Base-by-base conservation (phyloP, 1,284 basidiomycete species). In the Marasmius oreades region DNA sequence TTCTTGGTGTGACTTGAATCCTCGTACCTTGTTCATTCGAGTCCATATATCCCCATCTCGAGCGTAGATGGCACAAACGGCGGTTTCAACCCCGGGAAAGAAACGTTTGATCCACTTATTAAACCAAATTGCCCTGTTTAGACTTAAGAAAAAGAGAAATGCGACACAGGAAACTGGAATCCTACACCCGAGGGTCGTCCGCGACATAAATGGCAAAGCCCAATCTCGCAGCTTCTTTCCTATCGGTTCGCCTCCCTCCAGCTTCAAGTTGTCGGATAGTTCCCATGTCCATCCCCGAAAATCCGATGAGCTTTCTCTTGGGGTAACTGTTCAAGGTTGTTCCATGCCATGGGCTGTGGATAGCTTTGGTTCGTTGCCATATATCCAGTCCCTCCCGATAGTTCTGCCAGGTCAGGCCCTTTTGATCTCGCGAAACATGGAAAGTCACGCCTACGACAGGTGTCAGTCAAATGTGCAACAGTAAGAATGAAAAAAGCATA, bases 321-420 rank as follows among this genome's bases (percentile, higher is more conserved):
- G 33, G 33, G 22, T 52, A 52, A 4, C 12, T 1, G 12, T 22
- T 18, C 5, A 37, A 20, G 23, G 20, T 42, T 5, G 14, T 2
- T 7, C 51, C 34, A 22, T n/a, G 51, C 18, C 36, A 52, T 1
- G 51, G 51, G 34, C 51, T 52, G 11, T 18, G 28, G 18, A 52
- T 52, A 10, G 18, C 34, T 23, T 52, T 52, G n/a, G 16, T 52
- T 3, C 51, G 51, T 45, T 52, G 51, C 60, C 60, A 62, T 34
- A 22, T 43, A 24, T 54, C 59, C 22, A 62, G 42, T 8, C 59
- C 56, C 24, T 54, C 20, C 12, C 22, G 16, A 51, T 62, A 62
- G 10, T 36, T 45, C 12, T 57, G 52, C 60, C 60, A 62, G 18
- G 60, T 62, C 39, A 62, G 39, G 18, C 59, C 60, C 16, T 51